phyloP scores from a whole-genome alignment of 768 basidiomycete species.

The Pleurotus eryngii region DNA sequence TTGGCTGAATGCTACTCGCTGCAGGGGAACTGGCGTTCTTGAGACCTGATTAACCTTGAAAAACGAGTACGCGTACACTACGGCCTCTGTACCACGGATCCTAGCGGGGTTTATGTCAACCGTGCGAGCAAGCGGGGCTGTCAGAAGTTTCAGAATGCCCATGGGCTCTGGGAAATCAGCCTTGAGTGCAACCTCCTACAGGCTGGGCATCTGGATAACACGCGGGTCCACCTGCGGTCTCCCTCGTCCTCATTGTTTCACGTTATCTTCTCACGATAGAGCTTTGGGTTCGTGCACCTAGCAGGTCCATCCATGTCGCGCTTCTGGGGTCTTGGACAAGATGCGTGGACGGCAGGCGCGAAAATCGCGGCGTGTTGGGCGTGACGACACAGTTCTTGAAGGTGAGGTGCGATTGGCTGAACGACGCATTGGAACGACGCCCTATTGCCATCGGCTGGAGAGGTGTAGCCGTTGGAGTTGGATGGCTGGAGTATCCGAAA shows the following conservation, averaged over 20 bases:
- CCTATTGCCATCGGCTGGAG: background rate
- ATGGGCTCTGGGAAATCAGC: background rate
- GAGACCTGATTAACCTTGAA: background rate
- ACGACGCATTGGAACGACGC: background rate
- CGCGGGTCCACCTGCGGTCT: background rate
- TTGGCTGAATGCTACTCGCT: background rate
- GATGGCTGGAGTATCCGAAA: background rate
- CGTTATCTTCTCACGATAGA: background rate
- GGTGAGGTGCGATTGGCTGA: background rate
- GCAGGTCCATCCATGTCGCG: background rate
- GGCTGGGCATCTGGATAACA: background rate
- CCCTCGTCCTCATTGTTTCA: background rate
- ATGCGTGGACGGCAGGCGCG: background rate
- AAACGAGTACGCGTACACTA: background rate
- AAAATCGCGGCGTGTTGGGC: background rate
- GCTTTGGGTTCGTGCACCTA: background rate
- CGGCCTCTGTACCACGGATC: background rate
- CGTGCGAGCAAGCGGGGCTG: background rate
- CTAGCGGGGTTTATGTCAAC: background rate
- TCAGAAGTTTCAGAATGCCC: background rate
- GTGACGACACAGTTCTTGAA: background rate
- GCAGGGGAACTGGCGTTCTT: background rate
- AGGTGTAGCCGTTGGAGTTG: background rate
- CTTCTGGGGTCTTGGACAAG: background rate
- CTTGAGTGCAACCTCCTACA: background rate